phyloP scores from a whole-genome alignment of 2,329 filamentous ascomycete genomes.

The Xylaria sp. region DNA sequence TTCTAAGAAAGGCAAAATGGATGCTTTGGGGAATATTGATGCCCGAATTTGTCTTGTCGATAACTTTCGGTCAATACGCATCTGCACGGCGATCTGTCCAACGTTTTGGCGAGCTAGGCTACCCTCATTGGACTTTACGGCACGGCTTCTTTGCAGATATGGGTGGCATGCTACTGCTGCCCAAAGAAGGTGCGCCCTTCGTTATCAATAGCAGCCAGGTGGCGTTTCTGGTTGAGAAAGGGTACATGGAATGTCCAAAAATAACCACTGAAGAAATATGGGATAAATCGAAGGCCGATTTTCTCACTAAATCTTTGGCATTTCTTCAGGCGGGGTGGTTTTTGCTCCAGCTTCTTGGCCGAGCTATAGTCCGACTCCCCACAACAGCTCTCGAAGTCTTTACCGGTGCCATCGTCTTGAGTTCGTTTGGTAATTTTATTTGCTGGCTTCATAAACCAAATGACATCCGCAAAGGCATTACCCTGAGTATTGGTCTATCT shows the following conservation, averaged over 20 bases:
- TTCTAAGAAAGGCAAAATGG: conserved; percentile 11
- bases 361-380: not conserved
- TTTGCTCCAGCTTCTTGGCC: not conserved
- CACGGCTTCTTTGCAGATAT: conserved; percentile 17
- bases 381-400: not conserved
- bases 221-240: conserved; percentile 5
- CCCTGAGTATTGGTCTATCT: not conserved
- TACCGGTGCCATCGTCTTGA: not conserved
- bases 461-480: not conserved
- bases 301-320: not conserved
- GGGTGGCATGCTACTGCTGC: not conserved
- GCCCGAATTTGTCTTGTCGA: conserved; percentile 9
- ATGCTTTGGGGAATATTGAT: conserved; percentile 9
- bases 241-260: conserved; percentile 9
- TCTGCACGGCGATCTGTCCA: conserved; percentile 6
- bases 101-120: conserved; percentile 6
- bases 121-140: conserved; percentile 13
- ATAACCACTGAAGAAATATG: conserved; percentile 13
- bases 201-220: conserved; percentile 4
- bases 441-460: conserved; percentile 1
- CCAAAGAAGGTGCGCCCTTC: not conserved
- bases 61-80: conserved; percentile 1
- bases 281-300: conserved; percentile 15
- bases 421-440: not conserved
- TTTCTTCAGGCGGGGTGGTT: not conserved